Conservation (phyloP, 306 rosid genomes). For the Ceratonia siliqua region DNA sequence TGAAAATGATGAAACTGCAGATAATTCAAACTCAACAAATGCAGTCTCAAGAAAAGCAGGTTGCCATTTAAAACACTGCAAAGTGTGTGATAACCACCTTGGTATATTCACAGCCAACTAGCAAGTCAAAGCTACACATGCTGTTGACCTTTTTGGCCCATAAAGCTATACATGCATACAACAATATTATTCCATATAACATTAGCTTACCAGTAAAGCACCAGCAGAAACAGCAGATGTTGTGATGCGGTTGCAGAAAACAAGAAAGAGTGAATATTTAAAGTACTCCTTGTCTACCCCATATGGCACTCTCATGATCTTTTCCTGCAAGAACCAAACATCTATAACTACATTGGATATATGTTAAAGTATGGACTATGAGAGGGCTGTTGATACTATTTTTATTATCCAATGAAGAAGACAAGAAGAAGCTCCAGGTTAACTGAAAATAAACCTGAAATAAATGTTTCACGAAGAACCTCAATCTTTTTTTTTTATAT, state of each 20-base stretch:
- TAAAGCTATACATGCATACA: neutral
- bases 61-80: constrained; percentile 13
- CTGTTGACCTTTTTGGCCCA: no score
- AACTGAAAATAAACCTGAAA: neutral
- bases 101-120: neutral
- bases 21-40: neutral
- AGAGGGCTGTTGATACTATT: constrained; percentile 16
- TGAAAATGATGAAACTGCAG: constrained; percentile 19
- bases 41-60: neutral
- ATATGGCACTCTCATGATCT: constrained; percentile 95
- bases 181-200: neutral
- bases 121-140: neutral
- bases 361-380: neutral
- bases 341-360: constrained; percentile 3
- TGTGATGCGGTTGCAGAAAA: constrained; percentile 89
- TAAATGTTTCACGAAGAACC: neutral
- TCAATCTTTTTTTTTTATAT: no score
- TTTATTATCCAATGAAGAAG: neutral
- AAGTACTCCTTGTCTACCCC: constrained; percentile 73
- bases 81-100: constrained; percentile 6
- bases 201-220: constrained; percentile 62
- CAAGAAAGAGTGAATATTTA: constrained; percentile 81
- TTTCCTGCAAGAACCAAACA: constrained; percentile 66
- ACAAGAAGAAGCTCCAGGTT: neutral
- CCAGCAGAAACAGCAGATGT: constrained; percentile 95